Conservation (phyloP, 805 yeast species). For the Starmerella geochares region DNA sequence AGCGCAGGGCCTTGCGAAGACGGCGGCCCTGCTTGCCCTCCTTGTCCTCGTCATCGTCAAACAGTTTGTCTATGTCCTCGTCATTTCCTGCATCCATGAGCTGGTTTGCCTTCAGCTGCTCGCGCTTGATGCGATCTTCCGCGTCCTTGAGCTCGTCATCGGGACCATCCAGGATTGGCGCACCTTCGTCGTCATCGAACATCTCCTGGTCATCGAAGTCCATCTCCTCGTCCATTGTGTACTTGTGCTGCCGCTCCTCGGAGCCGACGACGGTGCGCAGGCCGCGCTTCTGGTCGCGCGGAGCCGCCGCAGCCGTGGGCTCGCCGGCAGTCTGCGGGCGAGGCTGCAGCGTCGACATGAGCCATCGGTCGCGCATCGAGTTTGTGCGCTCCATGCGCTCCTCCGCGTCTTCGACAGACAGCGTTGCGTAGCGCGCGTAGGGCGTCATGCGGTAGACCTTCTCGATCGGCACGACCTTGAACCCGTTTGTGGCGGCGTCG, state of each 20-base stretch:
- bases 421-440: slow-evolving; percentile 82
- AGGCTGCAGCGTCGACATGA: slow-evolving; percentile 59
- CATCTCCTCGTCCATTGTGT: slow-evolving; percentile 69
- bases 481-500: slow-evolving; percentile 59
- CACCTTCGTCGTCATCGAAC: slow-evolving; percentile 97
- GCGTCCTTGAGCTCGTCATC: slow-evolving; percentile 90
- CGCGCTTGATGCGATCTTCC: slow-evolving; percentile 42
- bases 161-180: slow-evolving; percentile 90
- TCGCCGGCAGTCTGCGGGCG: slow-evolving; percentile 18
- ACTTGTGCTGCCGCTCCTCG: slow-evolving; percentile 34
- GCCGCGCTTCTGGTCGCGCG: slow-evolving; percentile 16
- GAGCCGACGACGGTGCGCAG: slow-evolving; percentile 33
- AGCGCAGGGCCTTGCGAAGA: slow-evolving; percentile 69
- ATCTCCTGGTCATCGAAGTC: slow-evolving; percentile 77
- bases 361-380: slow-evolving; percentile 73
- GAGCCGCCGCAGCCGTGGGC: slow-evolving; percentile 11
- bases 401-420: slow-evolving; percentile 94
- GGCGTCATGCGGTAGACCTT: slow-evolving; percentile 90
- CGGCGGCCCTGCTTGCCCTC: slow-evolving; percentile 87
- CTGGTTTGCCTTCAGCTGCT: slow-evolving; percentile 42
- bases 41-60: slow-evolving; percentile 55
- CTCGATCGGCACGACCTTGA: slow-evolving; percentile 89
- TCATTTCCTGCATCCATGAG: slow-evolving; percentile 55
- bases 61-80: slow-evolving; percentile 50
- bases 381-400: slow-evolving; percentile 75